These are phyloP conservation scores for Ceratocystis huliohia DNA, from an alignment of 2,329 filamentous ascomycete species.

Conservation along the genomic window DNA sequence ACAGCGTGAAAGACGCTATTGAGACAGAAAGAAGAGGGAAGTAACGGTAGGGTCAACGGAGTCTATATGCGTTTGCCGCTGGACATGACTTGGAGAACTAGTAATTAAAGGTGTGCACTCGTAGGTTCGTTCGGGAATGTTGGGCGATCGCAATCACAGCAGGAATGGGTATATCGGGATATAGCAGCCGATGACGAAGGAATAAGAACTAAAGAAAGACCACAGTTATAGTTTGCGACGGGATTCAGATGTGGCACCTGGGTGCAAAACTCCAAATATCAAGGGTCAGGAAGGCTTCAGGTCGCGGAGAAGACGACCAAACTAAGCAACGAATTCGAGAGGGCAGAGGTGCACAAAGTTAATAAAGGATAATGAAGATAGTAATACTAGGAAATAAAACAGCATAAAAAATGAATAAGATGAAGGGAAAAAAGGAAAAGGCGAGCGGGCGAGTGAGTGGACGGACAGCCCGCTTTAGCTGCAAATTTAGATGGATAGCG, in stretches of 20 bases:
- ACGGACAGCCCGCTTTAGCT: neutral
- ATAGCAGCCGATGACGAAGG: neutral
- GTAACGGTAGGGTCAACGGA: neutral
- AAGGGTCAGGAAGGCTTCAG: neutral
- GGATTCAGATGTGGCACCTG: neutral
- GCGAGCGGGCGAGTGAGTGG: neutral
- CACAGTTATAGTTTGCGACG: neutral
- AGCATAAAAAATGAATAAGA: neutral
- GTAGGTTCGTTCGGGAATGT: neutral
- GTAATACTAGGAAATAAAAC: neutral
- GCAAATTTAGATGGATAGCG: neutral
- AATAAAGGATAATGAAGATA: neutral
- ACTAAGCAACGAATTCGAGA: neutral
- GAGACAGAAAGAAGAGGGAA: neutral
- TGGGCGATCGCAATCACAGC: conserved; percentile 4
- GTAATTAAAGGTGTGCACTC: neutral
- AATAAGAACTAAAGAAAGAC: neutral
- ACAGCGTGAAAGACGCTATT: neutral
- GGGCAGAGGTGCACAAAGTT: neutral
- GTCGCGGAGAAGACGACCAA: neutral
- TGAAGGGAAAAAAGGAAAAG: neutral
- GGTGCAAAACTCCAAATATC: neutral
- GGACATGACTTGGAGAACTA: neutral
- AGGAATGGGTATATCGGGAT: neutral
- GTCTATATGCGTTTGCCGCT: neutral